phyloP scores from a whole-genome alignment of 495 filamentous ascomycete species.

The Aspergillus campestris region DNA sequence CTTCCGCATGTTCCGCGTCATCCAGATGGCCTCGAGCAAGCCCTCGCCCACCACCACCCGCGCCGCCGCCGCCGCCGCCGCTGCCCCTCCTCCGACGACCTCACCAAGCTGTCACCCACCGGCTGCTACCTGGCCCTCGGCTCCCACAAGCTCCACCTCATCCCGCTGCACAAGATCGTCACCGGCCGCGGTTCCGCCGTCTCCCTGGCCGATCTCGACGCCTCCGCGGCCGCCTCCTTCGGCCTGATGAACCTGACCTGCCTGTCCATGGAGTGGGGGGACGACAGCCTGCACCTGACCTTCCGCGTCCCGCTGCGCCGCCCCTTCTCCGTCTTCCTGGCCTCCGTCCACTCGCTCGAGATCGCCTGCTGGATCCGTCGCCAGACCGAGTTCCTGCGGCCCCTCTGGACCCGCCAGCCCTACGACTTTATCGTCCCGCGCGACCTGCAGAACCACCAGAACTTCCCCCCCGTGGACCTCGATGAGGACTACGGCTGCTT shows the following conservation, averaged over 20 bases:
- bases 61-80: no score
- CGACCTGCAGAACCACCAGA: conserved; percentile 50
- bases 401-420: conserved; percentile 69
- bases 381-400: conserved; percentile 69
- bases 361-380: conserved; percentile 68
- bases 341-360: conserved; percentile 67
- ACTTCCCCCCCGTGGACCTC: conserved; percentile 52
- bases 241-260: conserved; percentile 69
- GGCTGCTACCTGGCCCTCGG: conserved; percentile 83
- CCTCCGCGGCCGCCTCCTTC: conserved; percentile 44
- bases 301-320: conserved; percentile 67
- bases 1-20: conserved; percentile 76
- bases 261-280: conserved; percentile 57
- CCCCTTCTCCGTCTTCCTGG: conserved; percentile 59
- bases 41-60: conserved; percentile 24
- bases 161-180: conserved; percentile 56
- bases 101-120: conserved; percentile 62
- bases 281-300: conserved; percentile 79
- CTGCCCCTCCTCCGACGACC: conserved; percentile 64
- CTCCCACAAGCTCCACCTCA: conserved; percentile 70
- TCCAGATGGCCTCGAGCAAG: conserved; percentile 60
- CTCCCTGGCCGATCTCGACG: conserved; percentile 41
- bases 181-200: conserved; percentile 47
- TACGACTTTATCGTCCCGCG: conserved; percentile 55
- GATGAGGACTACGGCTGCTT: conserved; percentile 74